These are phyloP conservation scores for Fusarium haematococcum DNA, from an alignment of 2,329 filamentous ascomycete species.

Conservation along the genomic window DNA sequence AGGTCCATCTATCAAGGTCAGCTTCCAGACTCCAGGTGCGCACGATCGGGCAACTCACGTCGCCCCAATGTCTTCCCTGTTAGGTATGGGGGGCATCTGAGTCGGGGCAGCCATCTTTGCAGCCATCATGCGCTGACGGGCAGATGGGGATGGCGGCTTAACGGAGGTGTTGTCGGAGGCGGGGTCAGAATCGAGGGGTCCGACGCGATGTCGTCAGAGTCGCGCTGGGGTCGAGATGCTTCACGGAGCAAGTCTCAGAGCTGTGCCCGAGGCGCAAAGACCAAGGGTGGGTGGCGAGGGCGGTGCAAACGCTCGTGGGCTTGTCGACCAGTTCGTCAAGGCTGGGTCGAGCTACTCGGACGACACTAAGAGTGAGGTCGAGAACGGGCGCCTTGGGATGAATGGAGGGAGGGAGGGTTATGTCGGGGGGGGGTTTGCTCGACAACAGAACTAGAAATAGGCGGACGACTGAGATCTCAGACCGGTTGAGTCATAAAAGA, in stretches of 20 bases:
- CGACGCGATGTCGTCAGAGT: slow-evolving; percentile 39
- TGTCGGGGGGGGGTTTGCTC: background rate
- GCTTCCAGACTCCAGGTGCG: slow-evolving; percentile 10
- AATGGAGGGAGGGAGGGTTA: slow-evolving; percentile 7
- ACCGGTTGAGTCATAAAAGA: slow-evolving; percentile 38
- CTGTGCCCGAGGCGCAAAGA: background rate
- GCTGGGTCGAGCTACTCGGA: slow-evolving; percentile 21
- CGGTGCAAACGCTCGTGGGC: background rate
- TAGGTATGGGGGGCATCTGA: slow-evolving; percentile 69
- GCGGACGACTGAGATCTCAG: slow-evolving; percentile 17
- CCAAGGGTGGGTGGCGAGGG: background rate
- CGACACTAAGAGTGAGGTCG: slow-evolving; percentile 8
- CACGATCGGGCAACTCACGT: slow-evolving; percentile 52
- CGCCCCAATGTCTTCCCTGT: slow-evolving; percentile 69
- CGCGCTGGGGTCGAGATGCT: slow-evolving; percentile 7
- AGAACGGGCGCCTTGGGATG: slow-evolving; percentile 14
- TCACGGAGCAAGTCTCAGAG: background rate
- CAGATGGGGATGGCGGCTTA: slow-evolving; percentile 32
- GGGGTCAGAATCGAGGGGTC: slow-evolving; percentile 44
- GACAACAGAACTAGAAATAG: slow-evolving; percentile 8
- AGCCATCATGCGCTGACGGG: slow-evolving; percentile 46
- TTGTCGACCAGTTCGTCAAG: slow-evolving; percentile 11
- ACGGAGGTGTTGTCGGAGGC: slow-evolving; percentile 37
- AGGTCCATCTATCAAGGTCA: slow-evolving; percentile 77
- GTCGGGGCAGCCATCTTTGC: slow-evolving; percentile 50